Evolutionary conservation across 148 eudicot genomes (phyloP).

Genomic region (Hydrangea macrophylla): DNA sequence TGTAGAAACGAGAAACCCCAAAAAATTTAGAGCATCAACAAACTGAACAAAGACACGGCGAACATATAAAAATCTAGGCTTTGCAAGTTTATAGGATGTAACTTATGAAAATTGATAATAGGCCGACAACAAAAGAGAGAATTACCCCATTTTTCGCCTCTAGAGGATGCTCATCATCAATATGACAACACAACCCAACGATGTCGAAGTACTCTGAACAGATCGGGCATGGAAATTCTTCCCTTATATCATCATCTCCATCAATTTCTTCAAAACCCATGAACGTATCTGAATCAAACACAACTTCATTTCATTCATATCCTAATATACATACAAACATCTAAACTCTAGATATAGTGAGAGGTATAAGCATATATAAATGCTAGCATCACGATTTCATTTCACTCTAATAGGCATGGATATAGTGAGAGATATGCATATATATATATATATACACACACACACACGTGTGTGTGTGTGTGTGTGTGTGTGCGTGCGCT

Average conservation of each 20-base stretch:
- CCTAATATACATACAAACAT: not conserved
- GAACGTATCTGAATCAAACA: constrained; percentile 45
- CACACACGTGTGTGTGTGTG: too few relatives aligned
- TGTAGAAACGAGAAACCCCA: not conserved
- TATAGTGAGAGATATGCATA: too few relatives aligned
- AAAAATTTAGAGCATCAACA: not conserved
- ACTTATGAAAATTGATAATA: not conserved
- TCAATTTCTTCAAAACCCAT: constrained; percentile 71
- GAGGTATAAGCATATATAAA: too few relatives aligned
- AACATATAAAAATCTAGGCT: constrained; percentile 4
- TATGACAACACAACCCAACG: constrained; percentile 77
- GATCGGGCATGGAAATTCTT: constrained; percentile 75
- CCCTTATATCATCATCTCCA: constrained; percentile 65
- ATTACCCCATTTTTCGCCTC: constrained; percentile 77
- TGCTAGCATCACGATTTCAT: too few relatives aligned
- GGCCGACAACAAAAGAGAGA: not conserved
- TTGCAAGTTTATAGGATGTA: not conserved
- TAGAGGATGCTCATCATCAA: constrained; percentile 72
- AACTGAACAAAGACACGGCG: not conserved
- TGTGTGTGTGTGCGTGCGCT: too few relatives aligned
- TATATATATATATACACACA: too few relatives aligned
- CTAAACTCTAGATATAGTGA: too few relatives aligned
- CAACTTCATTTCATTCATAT: constrained; percentile 21
- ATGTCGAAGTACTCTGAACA: constrained; percentile 67
- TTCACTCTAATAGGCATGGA: too few relatives aligned